phyloP scores from a whole-genome alignment of 164 flowering plant genomes.

The Vitis rotundifolia region DNA sequence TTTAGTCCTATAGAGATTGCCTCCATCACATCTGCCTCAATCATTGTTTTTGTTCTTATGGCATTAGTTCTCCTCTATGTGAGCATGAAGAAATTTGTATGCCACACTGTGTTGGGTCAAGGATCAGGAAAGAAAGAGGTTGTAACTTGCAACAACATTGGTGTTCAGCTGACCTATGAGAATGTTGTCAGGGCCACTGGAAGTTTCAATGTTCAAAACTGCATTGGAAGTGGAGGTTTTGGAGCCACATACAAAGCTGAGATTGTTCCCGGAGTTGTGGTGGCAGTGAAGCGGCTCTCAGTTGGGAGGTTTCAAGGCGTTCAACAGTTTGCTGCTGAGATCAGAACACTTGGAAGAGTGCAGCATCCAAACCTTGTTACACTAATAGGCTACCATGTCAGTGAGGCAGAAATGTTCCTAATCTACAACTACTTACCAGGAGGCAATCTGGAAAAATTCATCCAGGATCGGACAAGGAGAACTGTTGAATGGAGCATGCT shows the following conservation, averaged over 20 bases:
- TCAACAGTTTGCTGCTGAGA: constrained; percentile 2
- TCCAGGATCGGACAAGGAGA: constrained; percentile 13
- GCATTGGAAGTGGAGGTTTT: constrained; percentile 3
- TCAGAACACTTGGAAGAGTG: constrained; percentile 17
- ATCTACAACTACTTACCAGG: constrained; percentile 25
- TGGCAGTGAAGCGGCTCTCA: constrained; percentile 5
- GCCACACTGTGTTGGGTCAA: neutral
- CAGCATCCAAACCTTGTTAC: constrained; percentile 19
- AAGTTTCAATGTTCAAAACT: neutral
- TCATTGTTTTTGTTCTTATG: neutral
- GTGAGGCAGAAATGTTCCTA: constrained; percentile 22
- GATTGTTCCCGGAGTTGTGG: neutral
- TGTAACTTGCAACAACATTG: neutral
- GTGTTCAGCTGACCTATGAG: neutral
- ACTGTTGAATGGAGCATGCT: constrained; percentile 16
- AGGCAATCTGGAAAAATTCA: constrained; percentile 23
- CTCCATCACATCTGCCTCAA: neutral
- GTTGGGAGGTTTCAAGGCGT: constrained; percentile 1
- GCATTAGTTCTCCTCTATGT: neutral
- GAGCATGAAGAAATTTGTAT: neutral
- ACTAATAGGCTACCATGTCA: constrained; percentile 20
- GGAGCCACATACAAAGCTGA: constrained; percentile 4
- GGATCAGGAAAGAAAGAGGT: neutral
- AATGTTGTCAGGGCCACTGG: neutral
- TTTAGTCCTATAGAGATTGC: neutral